Evolutionary conservation across 1,284 basidiomycete genomes (phyloP).

Genomic region (Marasmius sp.): DNA sequence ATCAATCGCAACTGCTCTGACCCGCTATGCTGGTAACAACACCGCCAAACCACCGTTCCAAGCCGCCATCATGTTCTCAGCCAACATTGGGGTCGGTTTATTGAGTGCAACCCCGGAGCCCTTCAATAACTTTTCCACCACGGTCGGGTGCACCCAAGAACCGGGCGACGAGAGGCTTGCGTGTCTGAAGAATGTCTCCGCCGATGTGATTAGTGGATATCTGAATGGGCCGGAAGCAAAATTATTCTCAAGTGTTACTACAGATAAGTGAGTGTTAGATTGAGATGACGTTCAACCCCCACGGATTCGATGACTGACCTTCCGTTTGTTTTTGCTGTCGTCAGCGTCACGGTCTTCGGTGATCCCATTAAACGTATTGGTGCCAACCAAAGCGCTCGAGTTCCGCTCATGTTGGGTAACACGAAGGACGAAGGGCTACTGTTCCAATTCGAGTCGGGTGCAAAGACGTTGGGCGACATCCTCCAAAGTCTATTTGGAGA

Average conservation of each 20-base stretch:
- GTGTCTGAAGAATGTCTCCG: not conserved
- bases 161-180: not conserved
- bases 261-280: not conserved
- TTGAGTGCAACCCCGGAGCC: not conserved
- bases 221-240: not conserved
- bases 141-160: not conserved
- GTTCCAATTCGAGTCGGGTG: not conserved
- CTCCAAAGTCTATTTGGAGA: too few relatives aligned
- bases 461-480: too few relatives aligned
- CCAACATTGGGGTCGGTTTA: not conserved
- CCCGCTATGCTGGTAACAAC: not conserved
- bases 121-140: not conserved
- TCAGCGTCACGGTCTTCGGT: not conserved
- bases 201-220: not conserved
- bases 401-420: not conserved
- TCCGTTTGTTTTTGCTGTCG: not conserved
- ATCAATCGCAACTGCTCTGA: not conserved
- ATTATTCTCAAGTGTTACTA: not conserved
- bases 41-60: not conserved
- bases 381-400: not conserved
- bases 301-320: not conserved
- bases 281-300: not conserved
- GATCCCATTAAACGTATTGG: not conserved
- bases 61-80: not conserved
- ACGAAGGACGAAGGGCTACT: not conserved